These are phyloP conservation scores for Clarireedia hainanense DNA, from an alignment of 2,329 filamentous ascomycete genomes.

Conservation along the genomic window DNA sequence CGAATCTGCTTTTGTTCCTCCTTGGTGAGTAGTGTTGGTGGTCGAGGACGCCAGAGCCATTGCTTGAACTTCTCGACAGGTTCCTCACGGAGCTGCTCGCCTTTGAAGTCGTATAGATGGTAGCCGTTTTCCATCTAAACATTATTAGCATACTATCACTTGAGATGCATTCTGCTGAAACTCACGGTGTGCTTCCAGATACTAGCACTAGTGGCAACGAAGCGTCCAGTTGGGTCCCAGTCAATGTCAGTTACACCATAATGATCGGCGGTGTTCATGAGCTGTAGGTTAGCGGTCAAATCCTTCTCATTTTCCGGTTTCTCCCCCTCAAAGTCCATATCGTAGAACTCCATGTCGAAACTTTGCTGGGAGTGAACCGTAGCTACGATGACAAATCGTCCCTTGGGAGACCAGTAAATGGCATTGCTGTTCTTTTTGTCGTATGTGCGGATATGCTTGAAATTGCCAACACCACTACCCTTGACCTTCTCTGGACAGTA, in stretches of 20 bases:
- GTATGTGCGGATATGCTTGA: slow-evolving; percentile 88
- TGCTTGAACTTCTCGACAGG: slow-evolving; percentile 97
- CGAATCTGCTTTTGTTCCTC: slow-evolving; percentile 97
- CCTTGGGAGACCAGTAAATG: slow-evolving; percentile 97
- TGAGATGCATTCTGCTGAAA: slow-evolving; percentile 13
- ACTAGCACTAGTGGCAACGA: slow-evolving; percentile 86
- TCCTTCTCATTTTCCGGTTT: slow-evolving; percentile 91
- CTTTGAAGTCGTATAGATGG: slow-evolving; percentile 95
- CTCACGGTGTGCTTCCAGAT: slow-evolving; percentile 94
- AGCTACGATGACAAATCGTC: slow-evolving; percentile 89
- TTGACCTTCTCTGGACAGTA: slow-evolving; percentile 96
- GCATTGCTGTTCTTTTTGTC: slow-evolving; percentile 99
- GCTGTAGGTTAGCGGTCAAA: slow-evolving; percentile 84
- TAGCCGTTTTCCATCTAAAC: slow-evolving; percentile 96
- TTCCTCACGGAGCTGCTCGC: slow-evolving; percentile 81
- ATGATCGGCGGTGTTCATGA: slow-evolving; percentile 90
- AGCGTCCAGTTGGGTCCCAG: slow-evolving; percentile 95
- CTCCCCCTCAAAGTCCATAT: slow-evolving; percentile 96
- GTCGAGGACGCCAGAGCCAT: slow-evolving; percentile 87
- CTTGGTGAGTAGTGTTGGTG: slow-evolving; percentile 82
- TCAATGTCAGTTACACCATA: slow-evolving; percentile 97
- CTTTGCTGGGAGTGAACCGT: slow-evolving; percentile 89
- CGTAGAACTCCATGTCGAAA: slow-evolving; percentile 95
- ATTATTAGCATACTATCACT: slow-evolving; percentile 19
- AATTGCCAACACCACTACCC: slow-evolving; percentile 74